A percentile compares a stretch with the other conserved stretches of the same genome.
These are phyloP conservation scores for Vanderwaltozyma verrucispora DNA, from an alignment of 805 yeast genomes.

Conservation along the genomic window DNA sequence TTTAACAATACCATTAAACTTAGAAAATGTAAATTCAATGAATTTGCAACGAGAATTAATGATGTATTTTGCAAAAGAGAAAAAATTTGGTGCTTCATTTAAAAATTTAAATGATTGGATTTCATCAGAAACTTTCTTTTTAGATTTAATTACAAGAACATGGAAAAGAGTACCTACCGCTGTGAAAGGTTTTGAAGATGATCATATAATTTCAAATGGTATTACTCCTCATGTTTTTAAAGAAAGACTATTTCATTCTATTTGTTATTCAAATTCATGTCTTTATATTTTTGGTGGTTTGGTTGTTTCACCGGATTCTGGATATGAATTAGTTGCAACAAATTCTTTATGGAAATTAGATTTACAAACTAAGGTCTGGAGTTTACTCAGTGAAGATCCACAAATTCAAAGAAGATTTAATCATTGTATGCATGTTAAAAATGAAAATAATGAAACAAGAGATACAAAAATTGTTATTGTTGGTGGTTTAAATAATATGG, in stretches of 20 bases:
- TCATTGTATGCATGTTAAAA: constrained; percentile 37
- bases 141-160: constrained; percentile 45
- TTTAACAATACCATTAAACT: constrained; percentile 43
- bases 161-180: constrained; percentile 40
- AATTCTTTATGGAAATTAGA: constrained; percentile 67
- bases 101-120: constrained; percentile 32
- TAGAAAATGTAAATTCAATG: constrained; percentile 32
- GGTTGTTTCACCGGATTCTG: constrained; percentile 29
- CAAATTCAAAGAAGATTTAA: constrained; percentile 37
- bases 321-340: constrained; percentile 34
- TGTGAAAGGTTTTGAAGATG: neutral
- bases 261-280: constrained; percentile 39
- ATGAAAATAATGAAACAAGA: constrained; percentile 18
- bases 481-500: constrained; percentile 28
- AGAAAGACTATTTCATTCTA: constrained; percentile 48
- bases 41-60: constrained; percentile 33
- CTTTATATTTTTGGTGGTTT: constrained; percentile 62
- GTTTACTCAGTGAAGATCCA: constrained; percentile 34
- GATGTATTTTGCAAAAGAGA: constrained; percentile 22
- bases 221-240: constrained; percentile 1
- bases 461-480: constrained; percentile 26
- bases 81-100: constrained; percentile 14
- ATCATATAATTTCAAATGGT: neutral
- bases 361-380: constrained; percentile 44
- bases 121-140: constrained; percentile 53